A percentile compares a stretch with the other conserved stretches of the same genome.
phyloP scores from a whole-genome alignment of 2,329 filamentous ascomycete genomes.

The Aureobasidium sp. region DNA sequence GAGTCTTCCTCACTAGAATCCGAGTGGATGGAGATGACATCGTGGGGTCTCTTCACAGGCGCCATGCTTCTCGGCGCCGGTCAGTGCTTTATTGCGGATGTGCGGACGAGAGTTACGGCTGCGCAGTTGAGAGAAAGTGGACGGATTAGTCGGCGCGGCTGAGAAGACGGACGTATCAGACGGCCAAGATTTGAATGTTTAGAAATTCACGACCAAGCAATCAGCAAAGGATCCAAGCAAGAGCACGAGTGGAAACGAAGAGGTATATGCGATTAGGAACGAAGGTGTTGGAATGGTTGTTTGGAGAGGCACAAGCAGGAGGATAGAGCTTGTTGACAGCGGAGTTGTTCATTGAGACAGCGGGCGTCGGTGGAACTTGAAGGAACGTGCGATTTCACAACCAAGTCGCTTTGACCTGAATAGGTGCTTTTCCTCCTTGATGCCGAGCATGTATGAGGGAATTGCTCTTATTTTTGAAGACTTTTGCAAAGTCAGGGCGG shows the following conservation, averaged over 20 bases:
- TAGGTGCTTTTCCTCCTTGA: neutral
- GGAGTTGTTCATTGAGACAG: neutral
- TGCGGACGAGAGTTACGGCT: neutral
- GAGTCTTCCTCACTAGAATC: neutral
- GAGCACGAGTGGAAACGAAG: neutral
- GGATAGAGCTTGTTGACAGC: neutral
- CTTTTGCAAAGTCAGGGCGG: neutral
- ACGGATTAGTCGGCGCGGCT: neutral
- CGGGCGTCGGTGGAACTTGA: neutral
- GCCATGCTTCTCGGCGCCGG: neutral
- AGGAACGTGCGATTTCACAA: neutral
- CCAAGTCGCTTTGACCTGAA: neutral
- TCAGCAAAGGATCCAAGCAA: neutral
- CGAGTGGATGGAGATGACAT: conserved; percentile 6
- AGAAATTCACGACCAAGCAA: too few relatives aligned
- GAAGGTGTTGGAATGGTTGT: neutral
- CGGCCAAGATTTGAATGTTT: neutral
- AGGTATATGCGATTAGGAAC: neutral
- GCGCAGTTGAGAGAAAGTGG: neutral
- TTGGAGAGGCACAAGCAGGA: neutral
- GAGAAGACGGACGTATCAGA: neutral
- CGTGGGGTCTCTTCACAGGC: conserved; percentile 1
- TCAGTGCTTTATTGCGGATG: neutral
- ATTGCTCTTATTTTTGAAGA: neutral
- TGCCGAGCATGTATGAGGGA: neutral